Conservation (phyloP, 108 stramenopile genomes). For the Epipyxis sp. region DNA sequence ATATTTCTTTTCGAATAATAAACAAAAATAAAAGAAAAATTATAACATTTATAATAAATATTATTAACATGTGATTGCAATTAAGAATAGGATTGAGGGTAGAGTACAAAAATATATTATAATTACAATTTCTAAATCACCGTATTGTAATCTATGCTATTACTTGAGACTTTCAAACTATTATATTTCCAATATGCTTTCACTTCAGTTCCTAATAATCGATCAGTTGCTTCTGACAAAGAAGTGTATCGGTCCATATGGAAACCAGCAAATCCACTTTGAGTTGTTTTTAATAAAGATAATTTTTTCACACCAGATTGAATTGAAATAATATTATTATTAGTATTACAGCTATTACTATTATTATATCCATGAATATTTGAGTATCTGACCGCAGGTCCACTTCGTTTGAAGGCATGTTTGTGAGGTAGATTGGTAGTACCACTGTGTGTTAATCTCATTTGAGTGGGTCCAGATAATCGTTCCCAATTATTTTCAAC, state of each 20-base stretch:
- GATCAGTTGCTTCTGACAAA: constrained; percentile 47
- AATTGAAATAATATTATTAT: too few relatives aligned
- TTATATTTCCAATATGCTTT: constrained; percentile 49
- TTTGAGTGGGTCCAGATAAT: constrained; percentile 28
- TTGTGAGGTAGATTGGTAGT: constrained; percentile 38
- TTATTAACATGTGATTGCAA: too few relatives aligned
- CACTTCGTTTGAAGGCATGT: constrained; percentile 50
- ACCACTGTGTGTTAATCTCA: too few relatives aligned
- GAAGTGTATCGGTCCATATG: constrained; percentile 49
- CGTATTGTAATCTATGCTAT: background rate
- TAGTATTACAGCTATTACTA: background rate
- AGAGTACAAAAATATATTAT: too few relatives aligned
- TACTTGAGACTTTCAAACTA: background rate
- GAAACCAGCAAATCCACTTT: constrained; percentile 52
- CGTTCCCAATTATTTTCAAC: constrained; percentile 49
- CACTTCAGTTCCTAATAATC: constrained; percentile 42
- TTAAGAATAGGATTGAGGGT: too few relatives aligned
- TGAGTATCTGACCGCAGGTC: constrained; percentile 9
- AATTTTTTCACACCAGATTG: constrained; percentile 19
- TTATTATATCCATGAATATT: background rate
- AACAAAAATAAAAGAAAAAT: too few relatives aligned
- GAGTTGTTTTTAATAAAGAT: constrained; percentile 54
- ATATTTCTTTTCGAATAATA: too few relatives aligned
- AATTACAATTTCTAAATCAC: too few relatives aligned
- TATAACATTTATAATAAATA: too few relatives aligned